These are phyloP conservation scores for barley (Hordeum vulgare) DNA, from an alignment of 176 grass and related monocot species.

Conservation along the genomic window MorexV3_pseudomolecules_assembly NC_058522.1:506137481-506137980, in stretches of 20 bases:
- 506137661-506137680: constrained; percentile 59
- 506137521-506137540: constrained; percentile 69
- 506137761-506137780: constrained; percentile 6
- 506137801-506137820: constrained; percentile 51
- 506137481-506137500: constrained; percentile 97
- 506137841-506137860: neutral
- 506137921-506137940: constrained; percentile 42
- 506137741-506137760: constrained; percentile 4
- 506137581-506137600: constrained; percentile 48
- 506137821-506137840: constrained; percentile 47
- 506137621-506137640: constrained; percentile 68
- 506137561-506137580: constrained; percentile 45
- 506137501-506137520: constrained; percentile 62
- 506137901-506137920: neutral
- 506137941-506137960: constrained; percentile 52
- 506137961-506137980: constrained; percentile 68
- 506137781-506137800: constrained; percentile 50
- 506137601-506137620: constrained; percentile 52
- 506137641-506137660: constrained; percentile 54
- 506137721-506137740: constrained; percentile 29
- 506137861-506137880: neutral
- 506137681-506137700: constrained; percentile 83
- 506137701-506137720: constrained; percentile 24
- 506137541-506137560: constrained; percentile 24
- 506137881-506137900: neutral